Percentiles rank a stretch among this genome's conserved stretches.
These are phyloP conservation scores for Chlorella sp. DNA, from an alignment of 139 green algal species.

Conservation along the genomic window DNA sequence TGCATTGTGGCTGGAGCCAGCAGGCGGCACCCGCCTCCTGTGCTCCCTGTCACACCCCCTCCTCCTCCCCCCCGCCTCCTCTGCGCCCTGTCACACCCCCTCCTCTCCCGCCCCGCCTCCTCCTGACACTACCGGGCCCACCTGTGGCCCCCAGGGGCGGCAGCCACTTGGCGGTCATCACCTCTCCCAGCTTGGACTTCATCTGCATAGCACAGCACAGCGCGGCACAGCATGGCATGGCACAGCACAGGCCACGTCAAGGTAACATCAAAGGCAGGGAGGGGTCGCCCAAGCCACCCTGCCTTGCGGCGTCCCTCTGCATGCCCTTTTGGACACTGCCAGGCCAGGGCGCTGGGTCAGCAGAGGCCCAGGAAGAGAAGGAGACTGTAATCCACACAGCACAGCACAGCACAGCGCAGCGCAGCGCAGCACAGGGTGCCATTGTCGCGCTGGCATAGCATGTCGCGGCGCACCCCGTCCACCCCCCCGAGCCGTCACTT, in stretches of 20 bases:
- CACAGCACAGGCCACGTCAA: background rate
- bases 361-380: too few relatives aligned
- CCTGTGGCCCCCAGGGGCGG: conserved; percentile 27
- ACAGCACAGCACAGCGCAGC: background rate
- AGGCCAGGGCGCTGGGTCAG: too few relatives aligned
- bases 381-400: too few relatives aligned
- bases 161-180: conserved; percentile 1
- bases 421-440: background rate
- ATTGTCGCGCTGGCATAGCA: background rate
- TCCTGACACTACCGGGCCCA: background rate
- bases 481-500: background rate
- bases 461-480: background rate
- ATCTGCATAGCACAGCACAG: background rate
- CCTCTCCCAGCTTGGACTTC: conserved; percentile 8
- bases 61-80: background rate
- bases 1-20: too few relatives aligned
- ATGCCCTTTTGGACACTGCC: too few relatives aligned
- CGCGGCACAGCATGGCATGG: background rate
- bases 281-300: too few relatives aligned
- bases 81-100: too few relatives aligned
- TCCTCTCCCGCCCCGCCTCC: background rate
- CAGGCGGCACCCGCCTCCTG: too few relatives aligned
- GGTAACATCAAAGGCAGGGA: too few relatives aligned
- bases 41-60: too few relatives aligned
- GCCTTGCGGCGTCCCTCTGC: too few relatives aligned